phyloP scores from a whole-genome alignment of 1,284 basidiomycete genomes.

The Heliocybe sulcata region DNA sequence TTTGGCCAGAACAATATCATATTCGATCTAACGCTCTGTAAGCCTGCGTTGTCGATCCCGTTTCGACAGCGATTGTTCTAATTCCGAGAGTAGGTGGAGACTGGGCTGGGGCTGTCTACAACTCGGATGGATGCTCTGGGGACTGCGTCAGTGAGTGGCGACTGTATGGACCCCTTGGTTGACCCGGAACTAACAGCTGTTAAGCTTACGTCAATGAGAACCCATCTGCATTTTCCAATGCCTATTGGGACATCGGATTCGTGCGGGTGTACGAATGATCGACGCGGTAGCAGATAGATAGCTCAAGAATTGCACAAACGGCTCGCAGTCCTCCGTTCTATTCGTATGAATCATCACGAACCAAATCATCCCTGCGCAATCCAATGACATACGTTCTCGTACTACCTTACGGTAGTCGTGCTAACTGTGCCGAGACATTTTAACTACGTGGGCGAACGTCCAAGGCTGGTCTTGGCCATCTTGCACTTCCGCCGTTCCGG shows the following conservation, averaged over 20 bases:
- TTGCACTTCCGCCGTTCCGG: too few species aligned
- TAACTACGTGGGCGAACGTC: too few species aligned
- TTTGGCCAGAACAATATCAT: slow-evolving; percentile 19
- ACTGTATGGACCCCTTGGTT: neutral
- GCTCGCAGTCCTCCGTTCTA: too few species aligned
- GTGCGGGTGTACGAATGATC: slow-evolving; percentile 19
- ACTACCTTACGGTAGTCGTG: too few species aligned
- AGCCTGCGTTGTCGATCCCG: neutral
- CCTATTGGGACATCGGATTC: slow-evolving; percentile 38
- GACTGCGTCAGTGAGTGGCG: slow-evolving; percentile 2
- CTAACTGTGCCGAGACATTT: too few species aligned
- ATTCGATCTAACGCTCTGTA: slow-evolving; percentile 12
- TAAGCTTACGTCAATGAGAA: slow-evolving; percentile 34
- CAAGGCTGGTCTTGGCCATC: too few species aligned
- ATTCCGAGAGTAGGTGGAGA: slow-evolving; percentile 11
- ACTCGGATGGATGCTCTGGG: slow-evolving; percentile 1
- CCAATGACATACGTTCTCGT: too few species aligned
- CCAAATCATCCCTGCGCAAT: too few species aligned
- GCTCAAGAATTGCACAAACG: too few species aligned
- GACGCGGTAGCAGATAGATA: too few species aligned
- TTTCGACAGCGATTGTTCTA: slow-evolving; percentile 9
- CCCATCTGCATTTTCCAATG: slow-evolving; percentile 36
- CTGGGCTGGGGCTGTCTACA: slow-evolving; percentile 7
- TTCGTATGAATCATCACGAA: too few species aligned
- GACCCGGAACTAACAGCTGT: neutral